Evolutionary conservation across 768 basidiomycete genomes (phyloP), one percentile per base, ranked within the genome.

Genomic region (Leccinum rimulosum): DNA sequence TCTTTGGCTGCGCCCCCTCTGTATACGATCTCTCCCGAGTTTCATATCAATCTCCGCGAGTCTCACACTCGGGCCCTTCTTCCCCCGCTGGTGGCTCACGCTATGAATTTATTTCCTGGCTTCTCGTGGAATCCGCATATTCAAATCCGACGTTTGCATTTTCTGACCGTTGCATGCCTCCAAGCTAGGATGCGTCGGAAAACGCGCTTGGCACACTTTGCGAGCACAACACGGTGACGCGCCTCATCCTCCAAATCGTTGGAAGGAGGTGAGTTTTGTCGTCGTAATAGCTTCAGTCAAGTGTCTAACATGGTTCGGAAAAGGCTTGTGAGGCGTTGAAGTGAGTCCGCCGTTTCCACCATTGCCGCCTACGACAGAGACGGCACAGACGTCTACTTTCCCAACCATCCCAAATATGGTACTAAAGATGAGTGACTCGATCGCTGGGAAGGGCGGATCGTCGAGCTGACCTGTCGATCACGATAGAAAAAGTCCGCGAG

Each of bases 141-240:
- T 70, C 54, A 67, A 62, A 67, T 55, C 59, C 61, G 61, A 61
- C 60, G 1, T 57, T 50, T 55, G 51, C 71, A 10, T 59, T 63
- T 61, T 54, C 61, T 52, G 22, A 65, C 67, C 12, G 33, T 70
- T 27, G 61, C 63, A 3, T 71, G 70, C 36, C 47, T 73, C 14
- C 61, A 61, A 27, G 57, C 66, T 9, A 71, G 71, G 0, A 60
- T 73, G 62, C 66, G 66, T 15, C 59, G 55, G 2, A 73, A 22
- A 73, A 22, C 25, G 3, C 3, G 3, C 25, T 73, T 68, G 0
- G 61, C 31, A 75, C 69, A 31, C 66, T 85, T 5, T 62, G 69
- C 33, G 69, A 76, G 54, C 86, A 83, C 60, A 77, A 87, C 57
- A 87, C 84, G 0, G 77, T 85, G 22, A 22, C 84, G 85, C 68